Evolutionary conservation across 1,139 yeast genomes (phyloP).

Genomic region (Candida frijolesensis): DNA sequence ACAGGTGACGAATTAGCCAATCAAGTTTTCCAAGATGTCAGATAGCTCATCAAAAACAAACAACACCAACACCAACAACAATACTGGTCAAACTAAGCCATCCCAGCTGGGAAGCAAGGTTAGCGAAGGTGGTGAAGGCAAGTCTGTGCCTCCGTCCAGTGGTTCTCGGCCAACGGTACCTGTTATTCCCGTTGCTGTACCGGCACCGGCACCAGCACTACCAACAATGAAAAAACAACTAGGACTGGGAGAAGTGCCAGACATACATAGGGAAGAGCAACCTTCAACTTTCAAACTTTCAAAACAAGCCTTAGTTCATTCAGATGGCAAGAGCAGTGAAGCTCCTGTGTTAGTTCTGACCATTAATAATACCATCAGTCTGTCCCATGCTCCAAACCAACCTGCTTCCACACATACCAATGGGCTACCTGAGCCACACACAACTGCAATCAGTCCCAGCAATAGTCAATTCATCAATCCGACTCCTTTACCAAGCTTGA

Average conservation of each 20-base stretch:
- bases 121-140: background rate
- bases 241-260: background rate
- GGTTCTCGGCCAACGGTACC: background rate
- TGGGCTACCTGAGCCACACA: background rate
- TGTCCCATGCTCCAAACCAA: background rate
- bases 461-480: background rate
- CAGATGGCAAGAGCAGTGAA: background rate
- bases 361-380: background rate
- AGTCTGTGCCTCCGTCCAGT: background rate
- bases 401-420: background rate
- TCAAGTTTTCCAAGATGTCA: background rate
- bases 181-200: too few species aligned
- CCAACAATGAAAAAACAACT: background rate
- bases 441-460: background rate
- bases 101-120: background rate
- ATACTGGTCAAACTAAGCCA: background rate
- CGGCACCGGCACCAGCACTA: background rate
- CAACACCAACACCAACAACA: background rate
- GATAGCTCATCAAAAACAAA: background rate
- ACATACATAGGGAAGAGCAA: background rate
- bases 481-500: constrained; percentile 1
- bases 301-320: background rate
- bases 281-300: background rate
- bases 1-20: too few species aligned
- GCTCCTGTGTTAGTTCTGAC: background rate